Conservation (phyloP, 169 alveolate species). For the Eimeria falciformis region DNA sequence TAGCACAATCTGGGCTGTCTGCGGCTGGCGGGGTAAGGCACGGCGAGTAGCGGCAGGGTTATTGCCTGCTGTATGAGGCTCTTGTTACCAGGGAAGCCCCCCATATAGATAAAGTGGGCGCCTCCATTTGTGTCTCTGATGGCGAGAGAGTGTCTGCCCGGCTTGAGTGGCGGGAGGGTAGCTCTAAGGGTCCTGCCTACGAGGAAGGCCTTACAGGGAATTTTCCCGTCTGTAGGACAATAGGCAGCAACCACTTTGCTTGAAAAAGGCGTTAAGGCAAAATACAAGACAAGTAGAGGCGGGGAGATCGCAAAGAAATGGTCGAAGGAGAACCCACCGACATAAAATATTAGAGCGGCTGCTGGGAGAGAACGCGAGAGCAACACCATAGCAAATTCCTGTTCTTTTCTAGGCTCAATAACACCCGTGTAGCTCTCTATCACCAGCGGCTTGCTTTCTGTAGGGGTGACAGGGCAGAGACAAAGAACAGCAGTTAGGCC, state of each 20-base stretch:
- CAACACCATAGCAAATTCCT: background rate
- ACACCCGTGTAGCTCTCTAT: background rate
- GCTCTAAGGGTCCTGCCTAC: conserved; percentile 5
- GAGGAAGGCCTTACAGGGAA: background rate
- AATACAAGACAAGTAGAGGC: background rate
- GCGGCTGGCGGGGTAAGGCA: background rate
- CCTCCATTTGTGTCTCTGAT: background rate
- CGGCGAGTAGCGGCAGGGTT: background rate
- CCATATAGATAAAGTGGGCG: background rate
- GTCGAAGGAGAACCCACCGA: background rate
- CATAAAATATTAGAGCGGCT: background rate
- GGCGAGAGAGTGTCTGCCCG: conserved; percentile 42
- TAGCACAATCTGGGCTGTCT: conserved; percentile 28
- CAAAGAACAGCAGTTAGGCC: too few species aligned
- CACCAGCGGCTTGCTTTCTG: background rate
- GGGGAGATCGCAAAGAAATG: background rate
- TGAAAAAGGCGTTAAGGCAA: too few species aligned
- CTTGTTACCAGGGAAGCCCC: background rate
- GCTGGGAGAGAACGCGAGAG: background rate
- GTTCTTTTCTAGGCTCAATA: background rate
- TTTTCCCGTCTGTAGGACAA: background rate
- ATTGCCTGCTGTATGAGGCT: background rate
- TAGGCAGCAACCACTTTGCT: too few species aligned
- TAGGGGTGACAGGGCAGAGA: background rate
- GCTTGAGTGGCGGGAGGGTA: conserved; percentile 28